Base-by-base conservation (phyloP, 2,329 filamentous ascomycete genomes). In the Pyrenophora tritici-repentis region DNA sequence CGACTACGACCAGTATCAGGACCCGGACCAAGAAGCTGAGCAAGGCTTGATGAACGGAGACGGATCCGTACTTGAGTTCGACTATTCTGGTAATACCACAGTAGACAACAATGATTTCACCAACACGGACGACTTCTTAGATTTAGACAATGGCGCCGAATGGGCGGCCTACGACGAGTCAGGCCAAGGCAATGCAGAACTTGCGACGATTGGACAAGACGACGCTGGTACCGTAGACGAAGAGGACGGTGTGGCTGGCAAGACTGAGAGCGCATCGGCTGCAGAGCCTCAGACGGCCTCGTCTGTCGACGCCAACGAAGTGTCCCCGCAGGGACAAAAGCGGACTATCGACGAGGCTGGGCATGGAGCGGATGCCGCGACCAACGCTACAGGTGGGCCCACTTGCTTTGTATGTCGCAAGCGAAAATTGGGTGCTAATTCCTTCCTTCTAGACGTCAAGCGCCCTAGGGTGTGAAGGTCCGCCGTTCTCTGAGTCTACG, bases 331-430 rank as follows among this genome's bases (percentile, higher is more conserved):
- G 56, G 62, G 66, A 58, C 64, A 59, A 39, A 72, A 72, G 54
- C 62, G 70, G 49, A 63, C 66, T 13, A 63, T 70, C 47, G 66
- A 68, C 53, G 67, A 71, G 58, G 66, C 68, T 53, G 62, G 61
- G 54, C 54, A 66, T 50, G 66, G 59, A 58, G 42, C 44, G 31
- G 63, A 63, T 43, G 58, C 62, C 55, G 62, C 61, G 54, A 53
- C 58, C 61, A 58, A 63, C 34, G 56, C 58, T 39, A 58, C 60
- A 66, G 69, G 69, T 71, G 64, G 35, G 65, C 16, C n/a, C 31
- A 13, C 0, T 3, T 13, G 1, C 16, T 26, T 31, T 17, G 14
- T n/a, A 16, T 14, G 10, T 5, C 42, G 20, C 8, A 53, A 56
- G 14, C 48, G 46, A 41, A 35, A 33, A 6, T 9, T 24, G 9